phyloP scores from a whole-genome alignment of 768 basidiomycete genomes.

The Lactarius sanguifluus region DNA sequence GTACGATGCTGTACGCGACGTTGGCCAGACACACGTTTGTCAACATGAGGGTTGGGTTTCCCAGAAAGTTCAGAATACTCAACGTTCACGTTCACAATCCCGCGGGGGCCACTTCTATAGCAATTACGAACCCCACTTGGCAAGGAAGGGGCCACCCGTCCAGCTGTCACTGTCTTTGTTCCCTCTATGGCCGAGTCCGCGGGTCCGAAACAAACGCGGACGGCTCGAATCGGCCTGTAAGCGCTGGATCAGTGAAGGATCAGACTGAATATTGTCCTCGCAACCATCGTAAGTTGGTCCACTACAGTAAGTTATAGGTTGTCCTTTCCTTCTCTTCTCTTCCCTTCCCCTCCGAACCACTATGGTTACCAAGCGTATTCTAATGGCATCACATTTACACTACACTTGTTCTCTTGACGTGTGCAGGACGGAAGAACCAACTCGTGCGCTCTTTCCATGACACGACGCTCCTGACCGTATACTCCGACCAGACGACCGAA shows the following conservation, averaged over 20 bases:
- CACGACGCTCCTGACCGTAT: slow-evolving; percentile 7
- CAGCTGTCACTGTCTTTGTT: neutral
- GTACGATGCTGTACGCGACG: too few relatives aligned
- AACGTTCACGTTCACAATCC: neutral
- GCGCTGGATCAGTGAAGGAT: neutral
- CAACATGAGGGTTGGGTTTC: neutral
- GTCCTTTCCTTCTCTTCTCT: neutral
- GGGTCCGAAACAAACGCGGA: neutral
- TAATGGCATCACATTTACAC: neutral
- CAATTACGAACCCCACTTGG: neutral
- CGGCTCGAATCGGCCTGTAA: neutral
- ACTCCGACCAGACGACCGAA: slow-evolving; percentile 3
- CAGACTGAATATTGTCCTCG: neutral
- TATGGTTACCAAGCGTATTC: neutral
- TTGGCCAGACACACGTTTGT: neutral
- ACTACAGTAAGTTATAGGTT: neutral
- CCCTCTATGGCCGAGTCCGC: slow-evolving; percentile 1
- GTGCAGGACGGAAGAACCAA: neutral
- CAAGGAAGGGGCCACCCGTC: neutral
- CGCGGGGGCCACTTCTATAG: neutral
- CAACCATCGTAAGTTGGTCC: neutral
- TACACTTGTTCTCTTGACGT: neutral
- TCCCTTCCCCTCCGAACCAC: too few relatives aligned
- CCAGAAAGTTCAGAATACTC: neutral
- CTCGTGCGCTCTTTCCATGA: slow-evolving; percentile 14